Conservation (phyloP, 768 basidiomycete species). For the Leccinellum rugosiceps region DNA sequence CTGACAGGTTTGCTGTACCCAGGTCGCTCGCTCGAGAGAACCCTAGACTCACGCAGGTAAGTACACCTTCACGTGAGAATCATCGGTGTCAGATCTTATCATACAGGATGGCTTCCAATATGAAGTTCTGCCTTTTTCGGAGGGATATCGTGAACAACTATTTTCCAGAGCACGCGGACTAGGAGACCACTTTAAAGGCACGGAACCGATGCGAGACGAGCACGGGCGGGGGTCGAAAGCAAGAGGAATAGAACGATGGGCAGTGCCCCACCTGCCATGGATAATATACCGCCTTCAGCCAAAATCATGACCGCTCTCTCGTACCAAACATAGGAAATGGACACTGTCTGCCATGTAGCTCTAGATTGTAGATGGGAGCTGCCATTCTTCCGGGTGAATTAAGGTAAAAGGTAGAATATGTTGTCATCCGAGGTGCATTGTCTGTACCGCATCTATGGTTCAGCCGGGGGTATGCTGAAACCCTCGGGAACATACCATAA, state of each 20-base stretch:
- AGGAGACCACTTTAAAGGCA: not conserved
- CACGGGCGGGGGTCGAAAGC: not conserved
- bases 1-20: no score
- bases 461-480: not conserved
- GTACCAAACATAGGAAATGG: not conserved
- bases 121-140: conserved; percentile 18
- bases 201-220: not conserved
- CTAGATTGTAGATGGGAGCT: not conserved
- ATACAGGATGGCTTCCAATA: conserved; percentile 17
- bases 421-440: not conserved
- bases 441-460: conserved; percentile 12
- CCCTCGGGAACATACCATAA: not conserved
- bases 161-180: not conserved
- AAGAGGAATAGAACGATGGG: not conserved
- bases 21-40: conserved; percentile 18
- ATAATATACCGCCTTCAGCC: not conserved
- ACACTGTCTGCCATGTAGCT: not conserved
- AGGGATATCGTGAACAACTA: not conserved
- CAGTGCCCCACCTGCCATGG: not conserved
- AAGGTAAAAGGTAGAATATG: not conserved
- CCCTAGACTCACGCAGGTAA: conserved; percentile 15
- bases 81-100: conserved; percentile 1
- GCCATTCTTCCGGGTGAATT: not conserved
- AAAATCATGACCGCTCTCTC: not conserved
- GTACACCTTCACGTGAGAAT: not conserved